phyloP scores from a whole-genome alignment of 2,329 filamentous ascomycete species.

The Curvularia verruculosa region DNA sequence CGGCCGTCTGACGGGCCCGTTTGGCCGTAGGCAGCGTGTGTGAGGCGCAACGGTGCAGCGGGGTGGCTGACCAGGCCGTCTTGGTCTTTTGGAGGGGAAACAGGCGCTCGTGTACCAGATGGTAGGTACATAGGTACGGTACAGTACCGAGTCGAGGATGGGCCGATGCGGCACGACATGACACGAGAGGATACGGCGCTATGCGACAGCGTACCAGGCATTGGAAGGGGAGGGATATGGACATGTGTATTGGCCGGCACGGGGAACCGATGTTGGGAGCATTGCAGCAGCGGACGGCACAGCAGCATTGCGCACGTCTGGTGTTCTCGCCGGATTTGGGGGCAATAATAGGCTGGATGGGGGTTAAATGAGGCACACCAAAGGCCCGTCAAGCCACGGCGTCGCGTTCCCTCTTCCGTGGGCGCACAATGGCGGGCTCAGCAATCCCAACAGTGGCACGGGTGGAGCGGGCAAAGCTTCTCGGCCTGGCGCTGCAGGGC shows the following conservation, averaged over 20 bases:
- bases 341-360: slow-evolving; percentile 1
- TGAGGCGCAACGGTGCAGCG: not conserved
- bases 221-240: no score
- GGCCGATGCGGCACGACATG: not conserved
- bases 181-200: not conserved
- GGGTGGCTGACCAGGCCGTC: not conserved
- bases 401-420: slow-evolving; percentile 4
- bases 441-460: slow-evolving; percentile 5
- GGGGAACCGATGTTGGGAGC: not conserved
- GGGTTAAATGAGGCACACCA: slow-evolving; percentile 12
- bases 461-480: slow-evolving; percentile 11
- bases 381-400: not conserved
- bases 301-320: slow-evolving; percentile 3
- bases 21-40: not conserved
- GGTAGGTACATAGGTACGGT: not conserved
- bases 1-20: slow-evolving; percentile 8
- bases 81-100: not conserved
- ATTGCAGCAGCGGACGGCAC: not conserved
- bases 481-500: slow-evolving; percentile 8
- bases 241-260: not conserved
- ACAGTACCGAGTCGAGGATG: no score
- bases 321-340: slow-evolving; percentile 1
- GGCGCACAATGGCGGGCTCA: not conserved
- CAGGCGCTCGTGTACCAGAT: not conserved
- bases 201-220: no score